A percentile compares a stretch with the other conserved stretches of the same genome.
Evolutionary conservation across 345 rosid species (phyloP).

Genomic region (Arabis alpina): DNA sequence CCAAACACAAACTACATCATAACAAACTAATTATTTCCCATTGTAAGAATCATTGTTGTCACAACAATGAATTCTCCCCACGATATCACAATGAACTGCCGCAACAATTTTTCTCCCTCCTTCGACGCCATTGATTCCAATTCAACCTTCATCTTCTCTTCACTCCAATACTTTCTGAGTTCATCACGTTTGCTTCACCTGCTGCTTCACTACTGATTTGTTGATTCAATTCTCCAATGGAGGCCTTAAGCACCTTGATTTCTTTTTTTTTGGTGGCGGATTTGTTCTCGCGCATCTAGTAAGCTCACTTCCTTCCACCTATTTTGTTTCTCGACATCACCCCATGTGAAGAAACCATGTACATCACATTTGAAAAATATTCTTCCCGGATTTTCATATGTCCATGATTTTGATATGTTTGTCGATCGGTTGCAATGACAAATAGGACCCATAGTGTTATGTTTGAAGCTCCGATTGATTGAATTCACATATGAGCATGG

Average conservation of each 20-base stretch:
- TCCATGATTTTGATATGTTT: neutral
- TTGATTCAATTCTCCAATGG: neutral
- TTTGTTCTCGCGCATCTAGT: neutral
- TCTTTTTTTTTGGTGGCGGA: neutral
- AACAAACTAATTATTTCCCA: too few species aligned
- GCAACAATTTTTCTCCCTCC: too few species aligned
- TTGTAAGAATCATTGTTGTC: too few species aligned
- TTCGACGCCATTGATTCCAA: too few species aligned
- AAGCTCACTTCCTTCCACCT: neutral
- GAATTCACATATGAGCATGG: too few species aligned
- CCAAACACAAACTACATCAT: too few species aligned
- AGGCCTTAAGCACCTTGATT: neutral
- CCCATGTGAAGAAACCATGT: neutral
- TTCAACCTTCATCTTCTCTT: neutral
- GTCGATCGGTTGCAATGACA: neutral
- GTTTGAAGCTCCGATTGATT: too few species aligned
- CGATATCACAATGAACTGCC: too few species aligned
- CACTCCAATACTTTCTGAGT: neutral
- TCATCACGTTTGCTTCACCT: neutral
- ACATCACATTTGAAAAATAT: neutral
- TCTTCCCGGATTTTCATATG: neutral
- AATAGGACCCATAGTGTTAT: too few species aligned
- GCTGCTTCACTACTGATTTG: neutral
- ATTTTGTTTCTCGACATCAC: neutral
- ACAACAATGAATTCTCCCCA: too few species aligned